A percentile compares a stretch with the other conserved stretches of the same genome.
Conservation (phyloP, 2,329 filamentous ascomycete species). For the Acephala macrosclerotiorum region DNA sequence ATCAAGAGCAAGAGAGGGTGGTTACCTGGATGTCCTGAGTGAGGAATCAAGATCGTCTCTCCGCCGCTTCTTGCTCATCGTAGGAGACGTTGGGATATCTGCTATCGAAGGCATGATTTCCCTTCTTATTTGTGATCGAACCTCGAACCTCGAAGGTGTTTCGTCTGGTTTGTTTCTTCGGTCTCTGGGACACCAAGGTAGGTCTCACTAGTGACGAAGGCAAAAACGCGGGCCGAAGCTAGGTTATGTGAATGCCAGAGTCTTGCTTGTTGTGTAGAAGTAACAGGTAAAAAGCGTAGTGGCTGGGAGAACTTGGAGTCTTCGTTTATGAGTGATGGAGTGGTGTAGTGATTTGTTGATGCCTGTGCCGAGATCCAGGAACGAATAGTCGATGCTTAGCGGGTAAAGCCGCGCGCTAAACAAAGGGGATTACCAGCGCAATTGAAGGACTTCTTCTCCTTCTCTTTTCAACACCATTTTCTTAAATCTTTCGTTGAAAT, state of each 20-base stretch:
- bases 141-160: background rate
- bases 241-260: background rate
- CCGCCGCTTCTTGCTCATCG: constrained; percentile 32
- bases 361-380: background rate
- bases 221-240: background rate
- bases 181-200: background rate
- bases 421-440: background rate
- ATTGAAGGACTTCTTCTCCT: background rate
- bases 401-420: constrained; percentile 2
- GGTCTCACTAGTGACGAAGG: background rate
- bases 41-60: constrained; percentile 30
- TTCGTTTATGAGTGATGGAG: background rate
- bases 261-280: background rate
- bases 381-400: background rate
- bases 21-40: constrained; percentile 28
- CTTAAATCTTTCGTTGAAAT: background rate
- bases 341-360: background rate
- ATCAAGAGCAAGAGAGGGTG: background rate
- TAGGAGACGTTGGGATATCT: constrained; percentile 27
- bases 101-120: constrained; percentile 39
- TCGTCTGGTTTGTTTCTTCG: background rate
- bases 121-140: background rate
- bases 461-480: background rate
- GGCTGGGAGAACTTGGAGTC: background rate
- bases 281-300: background rate